Base-by-base conservation (phyloP, 83 land plant genomes). In the Thuja plicata region DNA sequence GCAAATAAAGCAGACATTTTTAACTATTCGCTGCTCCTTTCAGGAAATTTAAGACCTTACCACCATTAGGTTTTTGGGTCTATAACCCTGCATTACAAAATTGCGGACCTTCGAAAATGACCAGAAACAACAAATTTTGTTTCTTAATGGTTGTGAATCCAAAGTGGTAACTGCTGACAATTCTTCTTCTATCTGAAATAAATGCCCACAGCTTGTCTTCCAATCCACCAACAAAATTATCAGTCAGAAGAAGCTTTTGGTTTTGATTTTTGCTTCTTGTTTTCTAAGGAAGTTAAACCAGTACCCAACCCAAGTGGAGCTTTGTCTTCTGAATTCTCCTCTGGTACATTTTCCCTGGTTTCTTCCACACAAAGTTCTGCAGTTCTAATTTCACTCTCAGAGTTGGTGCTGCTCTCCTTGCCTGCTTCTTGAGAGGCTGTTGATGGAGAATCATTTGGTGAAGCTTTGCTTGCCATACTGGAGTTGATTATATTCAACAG, bases 251-350 rank as follows among this genome's bases (percentile, higher is more conserved):
- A 32, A 85, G 19, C n/a, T 88, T 91, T 93, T 2, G 90, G 16
- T 89, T 93, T 96, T 30, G 91, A 17, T 86, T 93, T 96, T 78
- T 91, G 96, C 89, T 95, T 96, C 88, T 96, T 96, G 35, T 90
- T 32, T 48, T 94, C 95, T 78, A 92, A 88, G 8, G 95, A 88
- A 32, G 87, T 86, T 66, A 96, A 89, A 45, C 95, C 94, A 32
- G 91, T 88, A 66, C 98, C 97, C 81, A 96, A 85, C 30, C 98
- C 97, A 74, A 90, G 93, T 34, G 98, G 98, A 12, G 94, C 81
- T 88, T 90, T 91, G 46, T 87, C 90, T 80, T 86, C 90, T 77
- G 45, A 40, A 38, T 62, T 73, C 16, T 62, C 85, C 86, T 38
- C 34, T 30, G 43, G 24, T 16, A 10, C 86, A 78, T 46, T 88